Base-by-base conservation (phyloP, 1,284 basidiomycete genomes). In the Moesziomyces sp. region DNA sequence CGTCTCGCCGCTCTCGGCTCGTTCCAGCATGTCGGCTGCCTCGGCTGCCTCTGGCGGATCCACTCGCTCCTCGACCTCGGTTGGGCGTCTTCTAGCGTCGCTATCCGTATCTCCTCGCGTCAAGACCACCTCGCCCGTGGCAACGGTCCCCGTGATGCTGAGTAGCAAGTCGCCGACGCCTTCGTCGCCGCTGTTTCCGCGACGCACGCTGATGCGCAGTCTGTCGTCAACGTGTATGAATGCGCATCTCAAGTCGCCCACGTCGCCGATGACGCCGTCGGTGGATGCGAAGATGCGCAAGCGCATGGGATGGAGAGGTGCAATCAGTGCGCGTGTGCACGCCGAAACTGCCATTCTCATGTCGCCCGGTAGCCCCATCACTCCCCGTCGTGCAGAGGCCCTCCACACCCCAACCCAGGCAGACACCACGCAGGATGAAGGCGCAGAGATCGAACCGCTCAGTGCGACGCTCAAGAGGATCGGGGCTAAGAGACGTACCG, bases 341-440 rank as follows among this genome's bases (percentile, higher is more conserved):
- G 47, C 63, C 1, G 63, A 72, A 26, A 65, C 56, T 0, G 26
- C 51, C 0, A 65, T 74, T 24, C 19, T 54, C 52, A 52, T 74
- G 26, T 65, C 65, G 0, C 71, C 71, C 0, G 51, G 46, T 16
- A 74, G 65, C 24, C 71, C 71, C 0, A 49, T 74, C 13, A 69
- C 71, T 0, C 71, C 71, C 0, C 47, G 62, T 14, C 46, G 71
- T 9, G 71, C 71, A 1, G 28, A 53, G 0, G 23, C 44, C 3
- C 52, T 74, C 5, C 71, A 74, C 28, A 69, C 71, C 3, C 71
- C 71, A 0, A 74, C 71, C 2, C 63, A 59, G 19, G 44, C 59
- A 2, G 47, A 42, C 45, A 57, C 30, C 2, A 23, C 35, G 13
- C 16, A 1, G 9, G 44, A 45, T 9, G 48, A 5, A 3, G 46